phyloP scores from a whole-genome alignment of 1,139 yeast species.

The Nakaseomyces kungkrabaensis region DNA sequence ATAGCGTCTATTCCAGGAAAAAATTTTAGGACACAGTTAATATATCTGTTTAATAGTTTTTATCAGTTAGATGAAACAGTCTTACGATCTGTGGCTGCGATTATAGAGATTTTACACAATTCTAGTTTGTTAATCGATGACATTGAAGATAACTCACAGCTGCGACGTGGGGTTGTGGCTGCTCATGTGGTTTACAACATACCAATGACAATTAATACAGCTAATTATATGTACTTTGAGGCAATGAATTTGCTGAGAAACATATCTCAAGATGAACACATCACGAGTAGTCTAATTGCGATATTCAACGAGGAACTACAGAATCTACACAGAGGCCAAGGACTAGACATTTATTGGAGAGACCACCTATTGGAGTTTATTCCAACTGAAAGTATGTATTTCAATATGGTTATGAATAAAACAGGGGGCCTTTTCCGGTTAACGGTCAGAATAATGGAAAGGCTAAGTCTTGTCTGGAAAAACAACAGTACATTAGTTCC shows the following conservation, averaged over 20 bases:
- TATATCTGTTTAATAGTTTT: constrained; percentile 42
- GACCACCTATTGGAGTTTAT: constrained; percentile 41
- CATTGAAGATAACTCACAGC: constrained; percentile 65
- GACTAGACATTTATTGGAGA: constrained; percentile 81
- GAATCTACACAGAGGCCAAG: constrained; percentile 81
- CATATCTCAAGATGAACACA: constrained; percentile 8
- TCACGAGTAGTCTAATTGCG: constrained; percentile 26
- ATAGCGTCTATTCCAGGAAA: constrained; percentile 46
- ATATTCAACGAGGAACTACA: constrained; percentile 61
- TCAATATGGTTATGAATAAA: constrained; percentile 74
- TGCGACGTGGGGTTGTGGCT: constrained; percentile 66
- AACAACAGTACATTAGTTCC: constrained; percentile 34
- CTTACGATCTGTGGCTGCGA: constrained; percentile 33
- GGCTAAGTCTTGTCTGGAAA: constrained; percentile 13
- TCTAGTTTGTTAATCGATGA: constrained; percentile 72
- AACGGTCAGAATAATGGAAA: constrained; percentile 54
- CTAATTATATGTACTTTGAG: constrained; percentile 70
- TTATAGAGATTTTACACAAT: constrained; percentile 52
- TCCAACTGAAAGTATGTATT: constrained; percentile 62
- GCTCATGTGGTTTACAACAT: constrained; percentile 70
- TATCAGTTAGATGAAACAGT: constrained; percentile 33
- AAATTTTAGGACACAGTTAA: constrained; percentile 40
- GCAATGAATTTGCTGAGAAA: constrained; percentile 38
- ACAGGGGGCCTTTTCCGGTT: constrained; percentile 83
- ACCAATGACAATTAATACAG: constrained; percentile 73